These are phyloP conservation scores for Pinus tabuliformis DNA, from an alignment of 75 land plant species.

Conservation along the genomic window DNA sequence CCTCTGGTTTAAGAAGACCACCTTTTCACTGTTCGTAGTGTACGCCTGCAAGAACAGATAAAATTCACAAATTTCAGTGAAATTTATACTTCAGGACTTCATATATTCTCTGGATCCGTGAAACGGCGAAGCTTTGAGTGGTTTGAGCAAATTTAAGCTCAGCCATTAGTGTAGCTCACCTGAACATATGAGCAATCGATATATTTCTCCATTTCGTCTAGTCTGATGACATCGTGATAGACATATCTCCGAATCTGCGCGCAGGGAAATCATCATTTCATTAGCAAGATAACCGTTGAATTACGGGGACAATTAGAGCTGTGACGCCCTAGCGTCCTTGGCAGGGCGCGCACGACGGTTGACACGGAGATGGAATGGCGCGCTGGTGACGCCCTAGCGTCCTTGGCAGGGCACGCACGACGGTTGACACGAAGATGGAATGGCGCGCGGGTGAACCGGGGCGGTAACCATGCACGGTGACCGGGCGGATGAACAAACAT, in stretches of 20 bases:
- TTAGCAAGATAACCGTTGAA: slow-evolving; percentile 1
- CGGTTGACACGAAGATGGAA: no score
- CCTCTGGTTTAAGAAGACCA: slow-evolving; percentile 35
- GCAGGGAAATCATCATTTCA: neutral
- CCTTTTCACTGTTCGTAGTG: slow-evolving; percentile 41
- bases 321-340: no score
- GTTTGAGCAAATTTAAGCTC: neutral
- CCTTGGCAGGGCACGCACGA: no score
- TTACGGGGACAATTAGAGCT: neutral
- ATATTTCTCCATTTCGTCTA: slow-evolving; percentile 49
- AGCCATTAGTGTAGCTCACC: neutral
- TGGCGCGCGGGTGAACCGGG: no score
- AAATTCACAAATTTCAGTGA: neutral
- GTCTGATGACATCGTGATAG: slow-evolving; percentile 63
- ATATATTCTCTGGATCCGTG: neutral
- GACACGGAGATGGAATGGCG: no score
- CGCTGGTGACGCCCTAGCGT: no score
- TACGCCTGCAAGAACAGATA: slow-evolving; percentile 21
- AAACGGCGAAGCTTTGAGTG: neutral
- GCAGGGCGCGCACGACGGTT: no score
- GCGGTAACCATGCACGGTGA: no score
- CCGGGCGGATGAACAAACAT: no score
- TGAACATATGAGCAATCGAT: neutral
- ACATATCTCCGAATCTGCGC: slow-evolving; percentile 68
- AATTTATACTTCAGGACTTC: neutral